Conservation (phyloP, 805 yeast genomes). For the Lachancea mirantina region DNA sequence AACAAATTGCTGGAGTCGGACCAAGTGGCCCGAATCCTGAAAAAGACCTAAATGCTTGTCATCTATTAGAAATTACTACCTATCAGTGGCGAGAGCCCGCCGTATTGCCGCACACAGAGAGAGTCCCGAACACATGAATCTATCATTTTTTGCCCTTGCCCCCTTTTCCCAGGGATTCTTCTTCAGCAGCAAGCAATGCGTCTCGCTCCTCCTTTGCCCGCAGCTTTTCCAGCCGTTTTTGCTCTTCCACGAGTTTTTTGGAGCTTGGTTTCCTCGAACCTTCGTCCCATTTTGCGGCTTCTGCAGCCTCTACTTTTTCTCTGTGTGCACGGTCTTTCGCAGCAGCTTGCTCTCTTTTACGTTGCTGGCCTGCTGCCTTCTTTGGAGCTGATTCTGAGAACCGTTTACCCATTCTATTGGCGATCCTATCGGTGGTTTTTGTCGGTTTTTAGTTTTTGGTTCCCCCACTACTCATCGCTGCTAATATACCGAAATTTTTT, state of each 20-base stretch:
- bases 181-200: constrained; percentile 28
- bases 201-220: constrained; percentile 29
- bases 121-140: not conserved
- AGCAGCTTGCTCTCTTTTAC: constrained; percentile 28
- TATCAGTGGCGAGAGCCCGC: not conserved
- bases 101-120: not conserved
- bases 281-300: constrained; percentile 30
- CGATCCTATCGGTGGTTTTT: no score
- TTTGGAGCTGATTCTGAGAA: constrained; percentile 31
- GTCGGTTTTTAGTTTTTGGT: no score
- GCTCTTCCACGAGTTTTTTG: constrained; percentile 27
- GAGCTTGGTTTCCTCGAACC: constrained; percentile 24
- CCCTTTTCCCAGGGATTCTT: constrained; percentile 18
- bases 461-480: no score
- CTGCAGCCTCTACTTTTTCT: constrained; percentile 26
- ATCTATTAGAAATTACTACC: not conserved
- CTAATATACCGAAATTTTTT: no score
- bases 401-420: constrained; percentile 31
- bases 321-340: constrained; percentile 21
- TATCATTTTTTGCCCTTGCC: constrained; percentile 20
- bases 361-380: constrained; percentile 31
- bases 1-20: constrained; percentile 12
- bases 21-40: constrained; percentile 9
- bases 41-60: not conserved
- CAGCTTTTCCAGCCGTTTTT: constrained; percentile 26